Percentiles rank a stretch among this genome's conserved stretches.
Evolutionary conservation across 2,329 filamentous ascomycete species (phyloP).

Genomic region (Parastagonospora avenae): DNA sequence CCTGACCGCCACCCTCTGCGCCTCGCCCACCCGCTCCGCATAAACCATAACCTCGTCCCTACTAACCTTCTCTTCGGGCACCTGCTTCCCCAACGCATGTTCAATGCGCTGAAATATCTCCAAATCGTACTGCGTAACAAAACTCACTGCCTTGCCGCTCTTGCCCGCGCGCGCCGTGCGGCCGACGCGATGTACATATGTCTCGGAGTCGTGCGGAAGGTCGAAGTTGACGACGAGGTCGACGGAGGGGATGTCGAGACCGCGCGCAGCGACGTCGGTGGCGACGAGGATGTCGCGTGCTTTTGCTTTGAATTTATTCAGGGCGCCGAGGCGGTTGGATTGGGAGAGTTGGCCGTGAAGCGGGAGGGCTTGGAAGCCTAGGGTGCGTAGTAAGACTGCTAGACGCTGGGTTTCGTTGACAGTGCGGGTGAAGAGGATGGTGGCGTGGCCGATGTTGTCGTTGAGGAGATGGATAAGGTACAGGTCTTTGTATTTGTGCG

Average conservation of each 20-base stretch:
- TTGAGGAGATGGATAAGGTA: slow-evolving; percentile 87
- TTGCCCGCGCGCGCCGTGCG: slow-evolving; percentile 87
- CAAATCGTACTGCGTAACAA: slow-evolving; percentile 88
- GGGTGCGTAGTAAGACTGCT: slow-evolving; percentile 77
- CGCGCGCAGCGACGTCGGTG: slow-evolving; percentile 91
- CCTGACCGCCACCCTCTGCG: slow-evolving; percentile 76
- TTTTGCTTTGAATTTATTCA: slow-evolving; percentile 86
- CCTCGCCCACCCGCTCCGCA: slow-evolving; percentile 77
- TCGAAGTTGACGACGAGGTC: slow-evolving; percentile 88
- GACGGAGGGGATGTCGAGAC: slow-evolving; percentile 91
- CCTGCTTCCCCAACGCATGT: slow-evolving; percentile 76
- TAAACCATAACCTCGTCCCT: slow-evolving; percentile 89
- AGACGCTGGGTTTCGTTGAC: slow-evolving; percentile 89
- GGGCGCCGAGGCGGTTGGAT: slow-evolving; percentile 79
- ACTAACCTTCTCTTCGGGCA: slow-evolving; percentile 69
- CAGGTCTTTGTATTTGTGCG: slow-evolving; percentile 79
- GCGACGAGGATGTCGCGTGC: slow-evolving; percentile 87
- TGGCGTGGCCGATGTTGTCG: slow-evolving; percentile 82
- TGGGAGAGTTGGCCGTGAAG: slow-evolving; percentile 92
- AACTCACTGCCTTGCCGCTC: slow-evolving; percentile 76
- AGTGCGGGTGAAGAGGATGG: slow-evolving; percentile 90
- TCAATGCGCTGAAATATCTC: slow-evolving; percentile 84
- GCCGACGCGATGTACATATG: slow-evolving; percentile 87
- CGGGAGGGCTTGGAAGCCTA: slow-evolving; percentile 90
- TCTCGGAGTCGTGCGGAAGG: slow-evolving; percentile 82